A percentile compares a stretch with the other conserved stretches of the same genome.
Evolutionary conservation across 2,329 filamentous ascomycete species (phyloP).

Genomic region (Cercospora sp.): DNA sequence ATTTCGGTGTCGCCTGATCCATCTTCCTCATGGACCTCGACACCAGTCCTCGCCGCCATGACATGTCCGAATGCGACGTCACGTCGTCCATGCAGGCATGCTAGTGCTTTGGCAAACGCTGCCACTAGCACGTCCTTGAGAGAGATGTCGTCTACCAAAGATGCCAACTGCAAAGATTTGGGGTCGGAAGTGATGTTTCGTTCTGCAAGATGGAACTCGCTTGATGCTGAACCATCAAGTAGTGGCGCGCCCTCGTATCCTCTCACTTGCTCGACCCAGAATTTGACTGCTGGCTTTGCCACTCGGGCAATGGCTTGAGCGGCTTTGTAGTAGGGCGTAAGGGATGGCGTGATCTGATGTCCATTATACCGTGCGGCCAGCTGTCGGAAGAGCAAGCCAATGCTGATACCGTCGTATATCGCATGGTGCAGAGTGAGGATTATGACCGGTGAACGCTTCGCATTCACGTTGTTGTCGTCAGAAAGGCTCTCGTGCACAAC

Average conservation of each 20-base stretch:
- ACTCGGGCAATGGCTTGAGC: slow-evolving; percentile 13
- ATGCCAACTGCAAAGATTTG: not conserved
- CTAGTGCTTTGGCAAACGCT: slow-evolving; percentile 20
- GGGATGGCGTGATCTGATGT: not conserved
- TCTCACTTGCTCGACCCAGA: slow-evolving; percentile 19
- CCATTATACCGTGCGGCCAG: slow-evolving; percentile 13
- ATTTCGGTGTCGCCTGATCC: slow-evolving; percentile 11
- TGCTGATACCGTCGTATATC: slow-evolving; percentile 25
- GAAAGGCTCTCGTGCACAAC: not conserved
- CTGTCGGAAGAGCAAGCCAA: slow-evolving; percentile 19
- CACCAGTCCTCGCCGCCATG: slow-evolving; percentile 16
- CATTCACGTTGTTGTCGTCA: not conserved
- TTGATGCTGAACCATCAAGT: not conserved
- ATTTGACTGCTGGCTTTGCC: slow-evolving; percentile 15
- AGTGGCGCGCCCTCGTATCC: slow-evolving; percentile 14
- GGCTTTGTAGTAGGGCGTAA: slow-evolving; percentile 20
- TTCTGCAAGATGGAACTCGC: slow-evolving; percentile 4
- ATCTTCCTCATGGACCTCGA: not conserved
- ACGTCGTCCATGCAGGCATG: slow-evolving; percentile 11
- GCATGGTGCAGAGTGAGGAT: slow-evolving; percentile 25
- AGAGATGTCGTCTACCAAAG: slow-evolving; percentile 12
- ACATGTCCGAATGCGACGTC: slow-evolving; percentile 26
- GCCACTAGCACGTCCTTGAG: slow-evolving; percentile 19
- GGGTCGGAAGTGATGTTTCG: not conserved
- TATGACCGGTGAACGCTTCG: slow-evolving; percentile 8